Evolutionary conservation across 306 rosid genomes (phyloP), one percentile per base, ranked within the genome.

Genomic region (Vicia faba): DNA sequence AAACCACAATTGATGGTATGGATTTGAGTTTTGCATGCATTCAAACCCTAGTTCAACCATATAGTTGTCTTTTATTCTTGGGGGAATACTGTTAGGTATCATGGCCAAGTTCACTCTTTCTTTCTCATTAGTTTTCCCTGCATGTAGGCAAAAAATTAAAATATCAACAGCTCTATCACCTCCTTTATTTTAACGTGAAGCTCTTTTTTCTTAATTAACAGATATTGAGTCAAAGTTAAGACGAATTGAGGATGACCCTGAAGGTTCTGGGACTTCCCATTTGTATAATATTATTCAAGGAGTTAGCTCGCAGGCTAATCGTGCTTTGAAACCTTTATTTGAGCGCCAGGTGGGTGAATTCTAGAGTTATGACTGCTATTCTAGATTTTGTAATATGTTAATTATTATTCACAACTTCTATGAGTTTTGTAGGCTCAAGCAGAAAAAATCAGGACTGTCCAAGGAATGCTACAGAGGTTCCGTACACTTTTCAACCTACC

Each of bases 381-480:
- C 69, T 48, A 79, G 73, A 81, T 76, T 44, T 60, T 63, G 49
- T 61, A 61, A 69, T 72, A 54, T 61, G 10, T 72, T 66, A 33
- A 33, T 33, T 55, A 16, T 65, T 61, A 38, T 65, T 56, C 33
- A 40, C 61, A 60, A 66, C 54, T 77, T 41, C 29, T 43, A 25
- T 79, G 76, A 73, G 61, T 64, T 54, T 20, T 83, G 63, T 73
- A 93, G 99, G 95, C 95, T 71, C 97, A 93, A 86, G 97, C 99
- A 63, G 99, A 93, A 83, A 93, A 93, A 82, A 93, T 93, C 51
- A 86, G 99, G 82, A 88, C 95, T 43, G 99, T 88, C 31, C 99
- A 93, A 83, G 97, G 99, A 80, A 93, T 93, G 99, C 82, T 93
- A 58, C 99, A 93, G 86, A 90, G 97, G 85, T 93, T 93, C 75